Base-by-base conservation (phyloP, 1,139 yeast species). In the Yamadazyma atlantica region DNA sequence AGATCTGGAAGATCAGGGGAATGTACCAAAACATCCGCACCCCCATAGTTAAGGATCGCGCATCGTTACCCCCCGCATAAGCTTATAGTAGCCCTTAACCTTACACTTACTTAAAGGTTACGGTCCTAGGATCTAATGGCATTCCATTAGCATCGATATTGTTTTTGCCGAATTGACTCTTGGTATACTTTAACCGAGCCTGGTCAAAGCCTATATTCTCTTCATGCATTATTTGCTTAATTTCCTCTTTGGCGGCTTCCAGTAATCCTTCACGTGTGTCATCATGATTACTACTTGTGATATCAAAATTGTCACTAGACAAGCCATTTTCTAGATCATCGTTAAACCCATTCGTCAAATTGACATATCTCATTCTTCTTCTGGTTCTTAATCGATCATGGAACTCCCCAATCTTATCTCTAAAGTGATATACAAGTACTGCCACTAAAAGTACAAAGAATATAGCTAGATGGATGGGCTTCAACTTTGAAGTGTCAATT, bases 321-420 rank as follows among this genome's bases (percentile, higher is more conserved):
- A 86, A 60, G 0, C 95, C 95, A n/a, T 66, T 64, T 36, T 80
- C 86, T 17, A 79, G 52, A 55, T 86, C 95, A 11, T 68, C 68
- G 31, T 64, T 62, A 54, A 85, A 85, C 1, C 81, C 50, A 65
- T 47, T 28, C 4, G 37, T 38, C 5, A 58, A 33, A 9, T 41
- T 37, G n/a, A 41, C 37, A 35, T 58, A 58, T 17, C 55, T 37
- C 33, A 49, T 35, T 43, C 66, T 46, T 33, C 57, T 38, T 37
- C 55, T 50, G 12, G 44, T 53, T 38, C 66, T 48, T 39, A 51
- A 54, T 35, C 63, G 49, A 34, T 58, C 63, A 39, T 53, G 58
- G 12, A 46, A 46, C 13, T 45, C 60, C 2, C 50, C 53, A 23
- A 61, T 50, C 32, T 45, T 53, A 37, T 54, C 47, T 38, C 67